Conservation (phyloP, 192 early-diverging fungal genomes). For the Chytriomyces sp. region DNA sequence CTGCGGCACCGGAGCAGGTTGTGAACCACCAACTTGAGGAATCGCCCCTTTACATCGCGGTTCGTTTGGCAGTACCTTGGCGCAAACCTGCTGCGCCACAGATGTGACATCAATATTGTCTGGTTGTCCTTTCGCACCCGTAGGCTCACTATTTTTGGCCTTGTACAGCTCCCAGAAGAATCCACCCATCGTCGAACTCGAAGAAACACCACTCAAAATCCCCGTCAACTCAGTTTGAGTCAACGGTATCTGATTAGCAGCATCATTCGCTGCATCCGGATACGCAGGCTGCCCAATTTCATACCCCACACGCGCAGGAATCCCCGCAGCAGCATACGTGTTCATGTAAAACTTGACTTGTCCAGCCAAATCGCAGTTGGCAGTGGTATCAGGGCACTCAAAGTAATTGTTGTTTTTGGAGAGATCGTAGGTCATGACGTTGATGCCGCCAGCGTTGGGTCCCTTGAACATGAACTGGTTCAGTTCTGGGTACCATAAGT, state of each 20-base stretch:
- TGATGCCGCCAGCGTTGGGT: constrained; percentile 33
- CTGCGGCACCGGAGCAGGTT: too few relatives aligned
- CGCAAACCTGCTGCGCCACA: constrained; percentile 8
- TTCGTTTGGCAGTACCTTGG: constrained; percentile 9
- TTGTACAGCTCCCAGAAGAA: constrained; percentile 30
- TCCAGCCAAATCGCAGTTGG: not conserved
- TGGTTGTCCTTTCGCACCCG: not conserved
- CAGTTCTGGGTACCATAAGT: constrained; percentile 22
- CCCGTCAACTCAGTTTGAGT: not conserved
- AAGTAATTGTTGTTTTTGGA: not conserved
- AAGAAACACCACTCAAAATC: not conserved
- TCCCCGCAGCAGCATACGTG: not conserved
- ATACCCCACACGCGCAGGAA: constrained; percentile 13
- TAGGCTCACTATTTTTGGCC: constrained; percentile 11
- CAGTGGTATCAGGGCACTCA: not conserved
- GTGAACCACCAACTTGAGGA: constrained; percentile 11
- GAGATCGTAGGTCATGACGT: constrained; percentile 30
- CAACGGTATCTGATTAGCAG: constrained; percentile 2
- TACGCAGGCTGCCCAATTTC: constrained; percentile 21
- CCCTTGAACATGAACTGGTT: constrained; percentile 22
- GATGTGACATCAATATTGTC: constrained; percentile 10
- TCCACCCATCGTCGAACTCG: not conserved
- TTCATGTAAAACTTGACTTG: constrained; percentile 20
- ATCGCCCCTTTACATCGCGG: constrained; percentile 9
- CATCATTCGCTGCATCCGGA: constrained; percentile 7